Evolutionary conservation across 257 asterid species (phyloP).

Genomic region (Capsicum chinense): DNA sequence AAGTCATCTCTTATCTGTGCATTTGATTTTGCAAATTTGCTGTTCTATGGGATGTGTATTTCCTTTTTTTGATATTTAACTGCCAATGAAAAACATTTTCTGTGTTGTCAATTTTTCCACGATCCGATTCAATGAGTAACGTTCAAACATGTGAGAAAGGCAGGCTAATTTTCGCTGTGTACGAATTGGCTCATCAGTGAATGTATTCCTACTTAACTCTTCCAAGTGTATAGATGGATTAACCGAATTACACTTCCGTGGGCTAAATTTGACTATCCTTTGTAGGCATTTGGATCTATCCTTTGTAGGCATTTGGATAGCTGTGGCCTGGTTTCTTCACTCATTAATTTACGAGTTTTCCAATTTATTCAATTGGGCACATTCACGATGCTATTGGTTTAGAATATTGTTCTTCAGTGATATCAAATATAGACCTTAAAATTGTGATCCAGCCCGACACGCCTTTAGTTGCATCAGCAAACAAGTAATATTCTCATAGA

Average conservation of each 20-base stretch:
- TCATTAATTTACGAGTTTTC: neutral
- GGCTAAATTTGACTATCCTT: neutral
- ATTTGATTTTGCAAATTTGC: neutral
- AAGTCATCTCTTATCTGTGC: slow-evolving; percentile 28
- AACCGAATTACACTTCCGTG: neutral
- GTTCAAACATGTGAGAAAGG: neutral
- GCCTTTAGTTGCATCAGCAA: neutral
- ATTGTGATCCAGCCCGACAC: neutral
- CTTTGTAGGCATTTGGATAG: neutral
- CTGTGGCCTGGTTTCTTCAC: neutral
- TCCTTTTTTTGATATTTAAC: slow-evolving; percentile 9
- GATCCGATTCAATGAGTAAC: neutral
- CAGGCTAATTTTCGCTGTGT: neutral
- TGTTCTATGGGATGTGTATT: neutral
- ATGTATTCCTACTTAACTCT: neutral
- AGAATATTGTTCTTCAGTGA: neutral
- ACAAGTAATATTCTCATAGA: neutral
- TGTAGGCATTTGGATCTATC: neutral
- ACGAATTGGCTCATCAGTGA: neutral
- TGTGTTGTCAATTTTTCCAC: neutral
- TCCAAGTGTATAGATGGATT: slow-evolving; percentile 8
- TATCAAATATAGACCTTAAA: neutral
- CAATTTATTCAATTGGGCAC: neutral
- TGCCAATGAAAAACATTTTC: neutral
- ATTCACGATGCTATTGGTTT: neutral